Percentiles rank a stretch among this genome's conserved stretches.
These are phyloP conservation scores for Globisporangium sylvaticum DNA, from an alignment of 352 stramenopile species.

Conservation along the genomic window DNA sequence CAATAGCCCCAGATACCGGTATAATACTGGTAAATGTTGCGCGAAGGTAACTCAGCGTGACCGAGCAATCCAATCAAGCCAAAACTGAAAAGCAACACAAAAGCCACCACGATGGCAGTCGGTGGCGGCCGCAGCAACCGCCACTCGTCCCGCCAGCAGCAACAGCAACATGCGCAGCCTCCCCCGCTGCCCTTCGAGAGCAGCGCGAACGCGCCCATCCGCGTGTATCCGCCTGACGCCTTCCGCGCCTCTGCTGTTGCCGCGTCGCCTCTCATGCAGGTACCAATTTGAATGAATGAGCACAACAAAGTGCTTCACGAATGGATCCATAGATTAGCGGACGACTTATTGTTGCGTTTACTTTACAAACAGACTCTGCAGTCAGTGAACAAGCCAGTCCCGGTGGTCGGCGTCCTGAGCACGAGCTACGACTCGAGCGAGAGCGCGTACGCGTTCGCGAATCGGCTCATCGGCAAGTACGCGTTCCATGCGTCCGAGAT, in stretches of 20 bases:
- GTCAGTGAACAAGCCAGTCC: conserved; percentile 26
- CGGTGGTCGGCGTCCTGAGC: conserved; percentile 50
- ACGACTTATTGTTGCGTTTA: background rate
- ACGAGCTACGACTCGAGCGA: conserved; percentile 29
- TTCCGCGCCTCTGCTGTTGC: conserved; percentile 15
- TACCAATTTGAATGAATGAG: background rate
- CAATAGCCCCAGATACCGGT: background rate
- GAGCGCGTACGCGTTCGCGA: conserved; percentile 43
- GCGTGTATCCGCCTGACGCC: conserved; percentile 48
- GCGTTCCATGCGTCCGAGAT: conserved; percentile 36
- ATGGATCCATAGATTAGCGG: background rate
- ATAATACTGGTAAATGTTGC: background rate
- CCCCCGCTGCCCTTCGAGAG: conserved; percentile 28
- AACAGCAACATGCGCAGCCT: conserved; percentile 5
- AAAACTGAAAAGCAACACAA: background rate
- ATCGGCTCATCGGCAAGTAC: conserved; percentile 54
- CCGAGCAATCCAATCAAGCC: too few relatives aligned
- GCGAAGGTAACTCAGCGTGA: background rate
- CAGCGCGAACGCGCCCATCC: conserved; percentile 38
- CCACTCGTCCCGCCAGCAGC: conserved; percentile 8
- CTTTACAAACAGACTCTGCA: conserved; percentile 38
- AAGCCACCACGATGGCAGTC: background rate
- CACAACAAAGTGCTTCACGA: too few relatives aligned
- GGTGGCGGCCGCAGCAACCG: conserved; percentile 1
- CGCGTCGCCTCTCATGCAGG: conserved; percentile 13